Base-by-base conservation (phyloP, 768 basidiomycete species). In the Termitomyces titanicus region DNA sequence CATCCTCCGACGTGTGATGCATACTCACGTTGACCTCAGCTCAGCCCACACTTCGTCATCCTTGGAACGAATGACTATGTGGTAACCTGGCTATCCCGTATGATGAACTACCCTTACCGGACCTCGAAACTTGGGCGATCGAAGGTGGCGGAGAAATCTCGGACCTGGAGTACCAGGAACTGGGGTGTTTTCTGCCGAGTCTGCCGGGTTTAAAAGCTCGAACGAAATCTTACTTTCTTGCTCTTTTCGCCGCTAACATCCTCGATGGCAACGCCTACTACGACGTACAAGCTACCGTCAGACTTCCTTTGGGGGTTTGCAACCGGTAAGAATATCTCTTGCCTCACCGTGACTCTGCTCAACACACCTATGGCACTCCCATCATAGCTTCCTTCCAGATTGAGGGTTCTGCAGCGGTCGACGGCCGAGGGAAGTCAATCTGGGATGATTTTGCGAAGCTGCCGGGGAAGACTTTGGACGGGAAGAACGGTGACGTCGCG, bases 291-390 rank as follows among this genome's bases (percentile, higher is more conserved):
- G 67, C 70, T 87, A 31, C 78, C 83, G 27, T 74, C 74, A 52
- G 79, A 83, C 63, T 86, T 88, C 66, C 72, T 87, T 50, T 88
- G 85, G 82, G 84, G 85, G 44, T 86, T 86, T 63, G 85, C 85
- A 3, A 88, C 86, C 15, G 84, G 85, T 82, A 57, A 59, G 81
- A 64, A 24, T 38, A 51, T 38, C 11, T 3, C 8, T 35, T 18
- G n/a, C 35, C 11, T 37, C 13, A 20, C 34, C 6, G 6, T 13
- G 12, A 15, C n/a, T 39, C 5, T 20, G 17, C 24, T 25, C 13
- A 18, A 11, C 22, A 2, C 24, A 3, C 9, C 15, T 15, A 20
- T 39, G 17, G 3, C 43, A 15, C 18, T n/a, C 0, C 24, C 12
- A 20, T 49, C 53, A 45, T 47, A 80, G 89, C 87, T 22, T 72